phyloP scores from a whole-genome alignment of 2,329 filamentous ascomycete species.

The Fusarium newnesense region DNA sequence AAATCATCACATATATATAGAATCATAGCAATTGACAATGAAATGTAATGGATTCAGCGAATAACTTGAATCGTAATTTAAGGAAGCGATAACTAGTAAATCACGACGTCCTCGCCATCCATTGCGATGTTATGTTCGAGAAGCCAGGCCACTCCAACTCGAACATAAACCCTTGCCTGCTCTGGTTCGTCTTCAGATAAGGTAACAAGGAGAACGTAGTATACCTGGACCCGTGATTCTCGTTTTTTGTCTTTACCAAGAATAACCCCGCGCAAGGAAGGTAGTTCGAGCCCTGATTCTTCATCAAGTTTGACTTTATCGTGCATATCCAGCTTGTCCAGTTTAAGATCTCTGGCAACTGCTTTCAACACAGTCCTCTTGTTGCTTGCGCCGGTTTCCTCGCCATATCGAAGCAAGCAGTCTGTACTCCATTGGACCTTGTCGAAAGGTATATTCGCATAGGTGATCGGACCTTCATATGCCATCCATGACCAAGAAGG shows the following conservation, averaged over 20 bases:
- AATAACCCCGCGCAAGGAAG: background rate
- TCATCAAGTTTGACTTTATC: background rate
- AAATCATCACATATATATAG: background rate
- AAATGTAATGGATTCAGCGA: background rate
- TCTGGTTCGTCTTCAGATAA: too few relatives aligned
- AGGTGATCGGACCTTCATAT: background rate
- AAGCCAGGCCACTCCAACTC: background rate
- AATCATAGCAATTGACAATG: background rate
- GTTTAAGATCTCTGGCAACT: background rate
- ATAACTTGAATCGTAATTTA: too few relatives aligned
- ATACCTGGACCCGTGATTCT: background rate
- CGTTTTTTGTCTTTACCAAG: background rate
- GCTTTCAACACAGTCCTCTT: background rate
- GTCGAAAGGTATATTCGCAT: background rate
- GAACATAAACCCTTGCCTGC: background rate
- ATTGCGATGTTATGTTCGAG: background rate
- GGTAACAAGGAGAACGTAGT: background rate
- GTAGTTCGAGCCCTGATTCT: background rate
- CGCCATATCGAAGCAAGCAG: background rate
- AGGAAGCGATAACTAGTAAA: background rate
- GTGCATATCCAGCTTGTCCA: background rate
- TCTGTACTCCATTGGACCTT: background rate
- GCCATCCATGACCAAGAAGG: slow-evolving; percentile 8
- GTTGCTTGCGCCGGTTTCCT: too few relatives aligned
- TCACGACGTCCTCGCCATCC: background rate